A percentile compares a stretch with the other conserved stretches of the same genome.
phyloP scores from a whole-genome alignment of 306 rosid species.

The Quercus agrifolia region DNA sequence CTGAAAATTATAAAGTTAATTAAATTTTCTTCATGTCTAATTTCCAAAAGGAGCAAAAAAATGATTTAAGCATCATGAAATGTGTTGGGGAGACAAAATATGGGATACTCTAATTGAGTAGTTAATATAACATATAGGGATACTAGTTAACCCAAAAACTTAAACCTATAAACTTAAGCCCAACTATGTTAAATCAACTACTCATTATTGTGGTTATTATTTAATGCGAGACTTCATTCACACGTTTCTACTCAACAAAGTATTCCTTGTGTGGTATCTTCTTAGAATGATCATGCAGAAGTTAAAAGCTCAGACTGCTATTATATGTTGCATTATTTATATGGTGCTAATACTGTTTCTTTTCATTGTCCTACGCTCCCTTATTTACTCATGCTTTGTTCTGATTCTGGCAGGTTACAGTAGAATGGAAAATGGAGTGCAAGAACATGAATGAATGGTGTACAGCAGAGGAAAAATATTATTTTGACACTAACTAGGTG shows the following conservation, averaged over 20 bases:
- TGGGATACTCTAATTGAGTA: too few species aligned
- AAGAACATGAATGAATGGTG: conserved; percentile 19
- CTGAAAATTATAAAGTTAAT: neutral
- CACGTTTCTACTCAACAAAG: neutral
- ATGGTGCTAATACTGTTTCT: too few species aligned
- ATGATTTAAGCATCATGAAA: too few species aligned
- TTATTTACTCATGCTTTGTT: neutral
- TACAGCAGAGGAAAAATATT: conserved; percentile 24
- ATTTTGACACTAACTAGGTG: conserved; percentile 35
- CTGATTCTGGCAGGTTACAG: conserved; percentile 27
- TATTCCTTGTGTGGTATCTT: neutral
- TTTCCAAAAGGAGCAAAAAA: neutral
- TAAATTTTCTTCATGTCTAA: neutral
- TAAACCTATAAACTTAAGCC: neutral
- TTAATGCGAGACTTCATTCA: neutral
- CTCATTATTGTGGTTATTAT: neutral
- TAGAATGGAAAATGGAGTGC: conserved; percentile 15
- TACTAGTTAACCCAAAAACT: neutral
- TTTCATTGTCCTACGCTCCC: neutral
- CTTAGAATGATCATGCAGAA: neutral
- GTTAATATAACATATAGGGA: neutral
- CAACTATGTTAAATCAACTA: neutral
- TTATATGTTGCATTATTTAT: neutral
- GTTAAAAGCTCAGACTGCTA: neutral
- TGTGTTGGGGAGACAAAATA: too few species aligned